phyloP scores from a whole-genome alignment of 2,329 filamentous ascomycete species.

The Ceratocystis destructans region DNA sequence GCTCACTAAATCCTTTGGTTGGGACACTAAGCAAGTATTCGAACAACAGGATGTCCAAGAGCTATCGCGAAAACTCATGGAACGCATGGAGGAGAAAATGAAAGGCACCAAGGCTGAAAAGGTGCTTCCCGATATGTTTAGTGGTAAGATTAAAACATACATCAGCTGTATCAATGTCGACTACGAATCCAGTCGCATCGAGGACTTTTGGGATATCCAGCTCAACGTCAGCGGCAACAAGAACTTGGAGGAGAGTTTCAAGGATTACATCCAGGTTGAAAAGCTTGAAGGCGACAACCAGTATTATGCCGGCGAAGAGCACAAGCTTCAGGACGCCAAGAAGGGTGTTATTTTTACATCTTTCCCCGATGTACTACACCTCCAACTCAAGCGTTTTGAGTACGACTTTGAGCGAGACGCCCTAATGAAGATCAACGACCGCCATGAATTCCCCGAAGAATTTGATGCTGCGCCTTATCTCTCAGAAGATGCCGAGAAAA shows the following conservation, averaged over 20 bases:
- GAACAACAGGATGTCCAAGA: slow-evolving; percentile 99
- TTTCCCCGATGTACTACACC: slow-evolving; percentile 84
- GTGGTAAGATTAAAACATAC: slow-evolving; percentile 96
- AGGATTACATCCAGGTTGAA: slow-evolving; percentile 91
- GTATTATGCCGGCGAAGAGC: slow-evolving; percentile 80
- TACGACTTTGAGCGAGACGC: slow-evolving; percentile 93
- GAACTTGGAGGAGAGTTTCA: slow-evolving; percentile 85
- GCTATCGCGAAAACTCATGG: slow-evolving; percentile 90
- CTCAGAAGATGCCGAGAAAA: slow-evolving; percentile 70
- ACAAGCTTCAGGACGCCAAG: slow-evolving; percentile 88
- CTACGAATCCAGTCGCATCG: slow-evolving; percentile 87
- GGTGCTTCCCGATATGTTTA: slow-evolving; percentile 78
- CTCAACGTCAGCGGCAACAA: slow-evolving; percentile 92
- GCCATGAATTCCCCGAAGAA: slow-evolving; percentile 74
- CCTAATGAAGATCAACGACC: slow-evolving; percentile 97
- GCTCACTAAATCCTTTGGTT: slow-evolving; percentile 90
- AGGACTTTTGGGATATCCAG: slow-evolving; percentile 99
- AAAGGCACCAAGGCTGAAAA: slow-evolving; percentile 89
- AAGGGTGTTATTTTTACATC: slow-evolving; percentile 96
- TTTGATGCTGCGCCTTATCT: slow-evolving; percentile 81
- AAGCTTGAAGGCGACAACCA: slow-evolving; percentile 97
- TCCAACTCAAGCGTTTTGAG: slow-evolving; percentile 94
- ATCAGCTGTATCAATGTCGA: slow-evolving; percentile 97
- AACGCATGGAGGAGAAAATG: slow-evolving; percentile 94
- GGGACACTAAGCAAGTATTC: slow-evolving; percentile 96